Evolutionary conservation across 495 filamentous ascomycete species (phyloP), one percentile per base, ranked within the genome.

Genomic region (Podospora anserina): DNA sequence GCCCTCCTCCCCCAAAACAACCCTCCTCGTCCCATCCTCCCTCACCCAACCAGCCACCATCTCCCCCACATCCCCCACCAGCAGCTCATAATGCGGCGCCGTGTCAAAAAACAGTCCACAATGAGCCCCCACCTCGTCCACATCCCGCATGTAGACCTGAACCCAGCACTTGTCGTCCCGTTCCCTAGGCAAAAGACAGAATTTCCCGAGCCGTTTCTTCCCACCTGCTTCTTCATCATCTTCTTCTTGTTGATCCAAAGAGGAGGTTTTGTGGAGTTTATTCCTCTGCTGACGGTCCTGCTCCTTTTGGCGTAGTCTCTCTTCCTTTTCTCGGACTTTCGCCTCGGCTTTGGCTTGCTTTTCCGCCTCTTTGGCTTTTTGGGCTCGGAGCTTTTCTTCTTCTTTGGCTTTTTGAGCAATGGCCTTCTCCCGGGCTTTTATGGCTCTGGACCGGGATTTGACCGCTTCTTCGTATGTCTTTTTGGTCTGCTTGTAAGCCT

Each of bases 81-180:
- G 79, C 70, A 77, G 76, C 73, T 94, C 91, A 75, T 97, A 96
- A 55, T 91, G 85, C 44, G 81, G 82, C 0, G 83, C 85, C 0
- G 85, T 78, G 0, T 86, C 80, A 55, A 92, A 87, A 76, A 97
- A 97, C 66, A 97, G 79, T 3, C 91, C 89, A 64, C 91, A 93
- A 76, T 97, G 93, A 3, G 93, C 93, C 7, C 85, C 88, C 4
- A 97, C 91, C 73, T 96, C 91, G 73, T 96, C 92, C 61, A 94
- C 89, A 49, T 88, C 88, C 34, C 88, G 84, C 90, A 97, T 94
- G 73, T 86, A 88, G 0, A 97, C 82, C 44, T 88, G 83, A 3
- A 90, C 78, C 93, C 93, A 97, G 60, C 86, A 85, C 34, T 86
- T 75, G 74, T 96, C 91, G 5, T 75, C 66, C 11, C 86, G 81